A percentile compares a stretch with the other conserved stretches of the same genome.
Evolutionary conservation across 371 early-diverging fungal genomes (phyloP).

Genomic region (Capniomyces stellatus): DNA sequence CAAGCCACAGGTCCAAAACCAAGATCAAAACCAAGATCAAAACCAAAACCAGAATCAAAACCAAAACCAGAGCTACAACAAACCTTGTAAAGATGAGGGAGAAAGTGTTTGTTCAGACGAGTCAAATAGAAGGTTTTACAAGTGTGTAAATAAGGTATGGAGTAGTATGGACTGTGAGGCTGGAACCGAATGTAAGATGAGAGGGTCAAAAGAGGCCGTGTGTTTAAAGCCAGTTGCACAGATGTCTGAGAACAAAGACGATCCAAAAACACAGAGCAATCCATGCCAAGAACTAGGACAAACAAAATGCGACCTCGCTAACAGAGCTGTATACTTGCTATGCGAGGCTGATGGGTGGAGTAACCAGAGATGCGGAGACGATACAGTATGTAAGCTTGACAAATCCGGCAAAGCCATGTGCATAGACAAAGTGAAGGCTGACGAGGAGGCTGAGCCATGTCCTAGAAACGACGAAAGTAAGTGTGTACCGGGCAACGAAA

Average conservation of each 20-base stretch:
- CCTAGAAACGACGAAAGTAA: not conserved
- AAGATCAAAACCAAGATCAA: too few relatives aligned
- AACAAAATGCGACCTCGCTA: not conserved
- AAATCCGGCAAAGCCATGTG: not conserved
- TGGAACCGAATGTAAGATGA: slow-evolving; percentile 2
- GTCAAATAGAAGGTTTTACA: not conserved
- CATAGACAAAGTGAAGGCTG: not conserved
- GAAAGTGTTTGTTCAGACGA: not conserved
- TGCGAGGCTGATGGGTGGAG: not conserved
- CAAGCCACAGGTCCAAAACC: too few relatives aligned
- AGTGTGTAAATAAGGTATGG: not conserved
- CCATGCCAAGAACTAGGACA: not conserved
- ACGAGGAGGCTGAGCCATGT: not conserved
- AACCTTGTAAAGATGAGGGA: not conserved
- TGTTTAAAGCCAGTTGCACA: not conserved
- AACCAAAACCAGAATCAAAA: too few relatives aligned
- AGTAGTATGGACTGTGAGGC: not conserved
- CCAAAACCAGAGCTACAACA: too few relatives aligned
- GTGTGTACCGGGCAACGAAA: not conserved
- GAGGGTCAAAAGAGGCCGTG: not conserved
- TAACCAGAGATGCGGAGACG: not conserved
- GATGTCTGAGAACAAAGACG: not conserved
- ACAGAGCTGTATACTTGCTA: not conserved
- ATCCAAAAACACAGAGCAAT: not conserved
- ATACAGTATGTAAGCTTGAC: not conserved